phyloP scores from a whole-genome alignment of 108 stramenopile genomes.

The Seminavis robusta region DNA sequence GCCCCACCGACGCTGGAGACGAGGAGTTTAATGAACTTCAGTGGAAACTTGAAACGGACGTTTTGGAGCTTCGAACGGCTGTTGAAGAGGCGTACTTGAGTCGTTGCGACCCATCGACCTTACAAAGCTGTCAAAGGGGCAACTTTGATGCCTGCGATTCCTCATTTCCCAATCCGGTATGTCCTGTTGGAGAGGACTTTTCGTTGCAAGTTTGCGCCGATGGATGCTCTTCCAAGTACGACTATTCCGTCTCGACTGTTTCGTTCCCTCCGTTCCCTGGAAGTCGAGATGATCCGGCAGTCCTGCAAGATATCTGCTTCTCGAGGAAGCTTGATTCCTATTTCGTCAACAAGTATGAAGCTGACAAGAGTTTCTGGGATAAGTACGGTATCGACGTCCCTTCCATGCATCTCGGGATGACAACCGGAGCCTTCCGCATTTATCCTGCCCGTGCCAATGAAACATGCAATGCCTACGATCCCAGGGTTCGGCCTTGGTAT shows the following conservation, averaged over 20 bases:
- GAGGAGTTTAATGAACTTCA: too few relatives aligned
- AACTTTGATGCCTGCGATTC: background rate
- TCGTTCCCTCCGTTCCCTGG: background rate
- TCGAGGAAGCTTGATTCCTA: constrained; percentile 1
- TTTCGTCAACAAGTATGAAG: background rate
- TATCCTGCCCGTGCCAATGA: constrained; percentile 38
- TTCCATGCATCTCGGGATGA: constrained; percentile 47
- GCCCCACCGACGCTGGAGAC: too few relatives aligned
- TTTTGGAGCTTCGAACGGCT: background rate
- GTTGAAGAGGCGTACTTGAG: background rate
- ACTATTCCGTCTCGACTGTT: background rate
- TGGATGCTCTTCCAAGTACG: too few relatives aligned
- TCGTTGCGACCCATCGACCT: background rate
- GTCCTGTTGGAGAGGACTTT: background rate
- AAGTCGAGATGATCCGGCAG: background rate
- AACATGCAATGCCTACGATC: constrained; percentile 54
- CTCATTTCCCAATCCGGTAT: background rate
- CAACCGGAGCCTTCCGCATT: constrained; percentile 53
- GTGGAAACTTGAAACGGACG: background rate
- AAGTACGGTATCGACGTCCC: constrained; percentile 27
- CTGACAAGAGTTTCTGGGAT: background rate
- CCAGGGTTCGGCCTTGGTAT: constrained; percentile 67
- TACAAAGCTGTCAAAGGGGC: background rate
- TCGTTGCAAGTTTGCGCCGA: too few relatives aligned
- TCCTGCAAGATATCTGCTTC: constrained; percentile 5